Evolutionary conservation across 2,329 filamentous ascomycete genomes (phyloP).

Genomic region (Microsporum ferrugineum): DNA sequence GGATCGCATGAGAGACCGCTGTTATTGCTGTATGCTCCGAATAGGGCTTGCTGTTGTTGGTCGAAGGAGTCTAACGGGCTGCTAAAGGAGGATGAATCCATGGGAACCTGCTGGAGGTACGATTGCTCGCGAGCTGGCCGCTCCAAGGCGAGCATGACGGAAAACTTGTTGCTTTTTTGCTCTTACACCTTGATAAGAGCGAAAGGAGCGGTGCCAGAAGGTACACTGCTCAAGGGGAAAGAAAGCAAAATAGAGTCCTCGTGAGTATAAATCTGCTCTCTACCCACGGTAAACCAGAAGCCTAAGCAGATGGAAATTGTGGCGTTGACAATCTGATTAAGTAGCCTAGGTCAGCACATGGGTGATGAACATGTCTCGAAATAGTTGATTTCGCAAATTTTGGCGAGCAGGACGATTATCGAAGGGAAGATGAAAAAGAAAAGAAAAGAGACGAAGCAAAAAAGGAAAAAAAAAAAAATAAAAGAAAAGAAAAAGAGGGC

Average conservation of each 20-base stretch:
- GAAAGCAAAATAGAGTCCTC: background rate
- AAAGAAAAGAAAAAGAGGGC: background rate
- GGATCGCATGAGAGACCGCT: constrained; percentile 7
- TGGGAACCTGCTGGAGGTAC: constrained; percentile 12
- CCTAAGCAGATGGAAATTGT: background rate
- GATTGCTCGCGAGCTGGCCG: constrained; percentile 11
- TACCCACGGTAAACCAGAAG: background rate
- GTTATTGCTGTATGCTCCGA: constrained; percentile 10
- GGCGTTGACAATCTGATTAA: background rate
- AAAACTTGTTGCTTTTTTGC: background rate
- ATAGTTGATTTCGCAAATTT: background rate
- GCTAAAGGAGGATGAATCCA: constrained; percentile 11
- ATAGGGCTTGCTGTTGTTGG: constrained; percentile 9
- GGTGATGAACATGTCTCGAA: background rate
- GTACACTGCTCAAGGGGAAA: background rate
- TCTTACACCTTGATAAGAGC: background rate
- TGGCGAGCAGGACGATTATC: background rate
- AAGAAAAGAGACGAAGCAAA: background rate
- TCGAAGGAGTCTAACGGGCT: constrained; percentile 7
- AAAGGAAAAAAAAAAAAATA: background rate
- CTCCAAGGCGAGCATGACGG: constrained; percentile 15
- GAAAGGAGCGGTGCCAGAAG: background rate
- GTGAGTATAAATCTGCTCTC: background rate
- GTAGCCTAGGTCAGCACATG: background rate
- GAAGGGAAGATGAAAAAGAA: background rate